Evolutionary conservation across 23 red algal species (phyloP), one percentile per base, ranked within the genome.

Genomic region (Gracilaria caudata): DNA sequence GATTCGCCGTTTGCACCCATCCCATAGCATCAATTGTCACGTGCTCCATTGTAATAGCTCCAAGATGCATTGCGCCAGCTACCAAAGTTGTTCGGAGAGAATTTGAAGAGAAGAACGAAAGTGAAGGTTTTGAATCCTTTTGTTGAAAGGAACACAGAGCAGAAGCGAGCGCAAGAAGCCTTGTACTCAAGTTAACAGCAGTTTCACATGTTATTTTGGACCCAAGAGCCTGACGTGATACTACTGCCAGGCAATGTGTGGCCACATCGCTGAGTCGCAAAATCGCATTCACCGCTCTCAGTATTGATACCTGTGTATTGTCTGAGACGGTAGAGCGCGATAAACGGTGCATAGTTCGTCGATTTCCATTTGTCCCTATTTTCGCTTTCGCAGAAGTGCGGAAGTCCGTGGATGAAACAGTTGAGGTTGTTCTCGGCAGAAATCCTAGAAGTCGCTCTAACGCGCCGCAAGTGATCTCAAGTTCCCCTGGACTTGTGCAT

Each of bases 71-170:
- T 56, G 85, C 85, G 37, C 85, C 85, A 1, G 85, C 51, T 29
- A 89, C 85, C 30, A 89, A 39, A 71, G 85, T 55, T 19, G 85
- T 89, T 64, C 85, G 85, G n/a, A 89, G 74, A 35, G 85, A 89
- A 30, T 89, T 89, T 46, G 85, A 89, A 36, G 85, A 79, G 41
- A 89, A 89, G 61, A 89, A 89, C 8, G 85, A 89, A 7, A 89
- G 56, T 3, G 71, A 68, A 26, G 85, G 85, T 75, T 68, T 78
- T 7, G 72, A 33, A 47, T 89, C 85, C 26, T 47, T 56, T 32
- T 79, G 64, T 44, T 77, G 85, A 64, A 79, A 46, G 35, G 43
- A 56, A 28, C 61, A 89, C 73, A 89, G 68, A 0, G 85, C 55
- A 29, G 85, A 68, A 37, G 85, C 85, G 21, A 89, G 73, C 24